Conservation (phyloP, 331 rosid genomes). For the Dryas integrifolia region DNA sequence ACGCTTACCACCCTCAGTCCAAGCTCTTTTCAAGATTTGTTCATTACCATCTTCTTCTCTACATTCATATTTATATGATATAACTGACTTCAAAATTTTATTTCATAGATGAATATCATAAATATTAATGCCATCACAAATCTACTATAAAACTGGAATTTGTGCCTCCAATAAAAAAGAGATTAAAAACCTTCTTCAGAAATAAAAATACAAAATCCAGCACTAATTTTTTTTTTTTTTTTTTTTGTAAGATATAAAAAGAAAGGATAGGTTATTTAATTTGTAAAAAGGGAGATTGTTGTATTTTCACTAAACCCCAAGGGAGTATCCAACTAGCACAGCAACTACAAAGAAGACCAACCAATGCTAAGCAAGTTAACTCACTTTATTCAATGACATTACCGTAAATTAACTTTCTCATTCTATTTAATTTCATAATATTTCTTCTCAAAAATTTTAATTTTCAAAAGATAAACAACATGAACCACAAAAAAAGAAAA, state of each 20-base stretch:
- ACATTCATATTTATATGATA: no score
- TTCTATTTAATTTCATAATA: constrained; percentile 15
- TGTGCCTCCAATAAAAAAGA: not conserved
- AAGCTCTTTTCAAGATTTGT: not conserved
- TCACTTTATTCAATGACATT: constrained; percentile 11
- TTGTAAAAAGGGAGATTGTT: not conserved
- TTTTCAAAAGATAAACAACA: constrained; percentile 14
- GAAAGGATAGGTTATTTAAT: not conserved
- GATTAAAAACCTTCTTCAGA: no score
- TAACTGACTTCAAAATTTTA: not conserved
- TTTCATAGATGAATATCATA: not conserved
- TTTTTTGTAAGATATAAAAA: not conserved
- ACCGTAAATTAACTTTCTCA: constrained; percentile 6
- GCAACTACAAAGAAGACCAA: not conserved
- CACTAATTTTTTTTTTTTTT: no score
- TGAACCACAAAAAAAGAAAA: constrained; percentile 18
- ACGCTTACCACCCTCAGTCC: not conserved
- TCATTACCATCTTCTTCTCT: not conserved
- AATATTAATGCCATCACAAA: not conserved
- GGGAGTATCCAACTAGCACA: no score
- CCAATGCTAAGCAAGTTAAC: not conserved
- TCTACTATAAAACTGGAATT: not conserved
- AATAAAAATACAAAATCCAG: no score
- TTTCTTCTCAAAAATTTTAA: no score
- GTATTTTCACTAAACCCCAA: no score